Evolutionary conservation across 2,329 filamentous ascomycete species (phyloP), one percentile per base, ranked within the genome.

Genomic region (Cladosporium sp.): DNA sequence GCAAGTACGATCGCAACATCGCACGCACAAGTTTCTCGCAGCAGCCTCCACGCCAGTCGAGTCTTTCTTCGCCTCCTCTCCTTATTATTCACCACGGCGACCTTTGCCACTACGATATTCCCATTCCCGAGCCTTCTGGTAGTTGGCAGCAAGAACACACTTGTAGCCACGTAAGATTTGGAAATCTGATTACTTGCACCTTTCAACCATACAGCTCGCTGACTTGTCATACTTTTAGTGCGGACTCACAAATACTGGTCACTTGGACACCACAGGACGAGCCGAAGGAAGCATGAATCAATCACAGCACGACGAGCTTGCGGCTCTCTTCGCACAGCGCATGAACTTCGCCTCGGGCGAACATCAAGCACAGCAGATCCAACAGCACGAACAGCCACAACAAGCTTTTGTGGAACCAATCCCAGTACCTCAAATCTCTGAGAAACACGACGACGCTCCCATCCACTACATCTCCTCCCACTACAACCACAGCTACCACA

Each of bases 391-490:
- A 28, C 63, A 60, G 28, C 55, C 44, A 37, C 63, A 50, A 21
- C 31, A 28, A 18, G 16, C 63, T 23, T 52, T 60, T 23, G 33
- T 65, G 29, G 55, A 65, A 23, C 44, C 59, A 21, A 31, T 62
- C 14, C 35, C 61, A 21, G 49, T 37, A 31, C 49, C 50, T 12
- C 61, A 56, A 23, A 16, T 33, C 5, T 56, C 61, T 35, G 50
- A 63, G 21, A 63, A 63, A 44, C 61, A 56, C 44, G 50, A 63
- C 2, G 69, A 76, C 52, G 76, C 82, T 63, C 80, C 83, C 26
- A 89, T 91, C 68, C 82, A 85, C 68, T 96, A 95, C 80, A 87
- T 91, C 29, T 91, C 91, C 11, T 89, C 91, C 74, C 92, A 96
- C 77, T 96, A 96, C 77, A 89, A 90, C 69, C 92, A 93, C 75